These are phyloP conservation scores for Neoboletus brunneissimus DNA, from an alignment of 768 basidiomycete genomes.

Conservation along the genomic window DNA sequence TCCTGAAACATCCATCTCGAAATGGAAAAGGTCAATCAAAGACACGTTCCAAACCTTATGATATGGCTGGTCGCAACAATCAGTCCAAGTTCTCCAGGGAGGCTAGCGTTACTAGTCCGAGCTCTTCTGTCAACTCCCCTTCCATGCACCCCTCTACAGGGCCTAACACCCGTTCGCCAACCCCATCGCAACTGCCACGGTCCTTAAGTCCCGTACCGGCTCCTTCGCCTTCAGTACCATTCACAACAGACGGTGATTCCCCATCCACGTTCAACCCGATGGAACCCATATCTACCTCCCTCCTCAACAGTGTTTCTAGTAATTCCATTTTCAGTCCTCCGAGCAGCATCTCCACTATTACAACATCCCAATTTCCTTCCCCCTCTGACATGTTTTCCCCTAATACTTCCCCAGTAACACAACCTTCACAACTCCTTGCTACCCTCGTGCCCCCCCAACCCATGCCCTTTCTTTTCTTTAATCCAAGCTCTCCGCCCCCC, in stretches of 20 bases:
- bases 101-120: constrained; percentile 50
- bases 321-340: constrained; percentile 15
- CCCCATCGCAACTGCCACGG: constrained; percentile 24
- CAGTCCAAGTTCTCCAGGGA: constrained; percentile 52
- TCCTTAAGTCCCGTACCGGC: constrained; percentile 12
- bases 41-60: constrained; percentile 72
- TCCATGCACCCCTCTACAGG: constrained; percentile 36
- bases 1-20: constrained; percentile 45
- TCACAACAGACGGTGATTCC: constrained; percentile 6
- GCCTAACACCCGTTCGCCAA: constrained; percentile 32
- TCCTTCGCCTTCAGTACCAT: constrained; percentile 5
- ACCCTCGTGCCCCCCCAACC: constrained; percentile 36
- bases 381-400: constrained; percentile 21
- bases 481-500: constrained; percentile 47
- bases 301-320: constrained; percentile 4
- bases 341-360: constrained; percentile 12
- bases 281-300: constrained; percentile 10
- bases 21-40: constrained; percentile 47
- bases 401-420: constrained; percentile 13
- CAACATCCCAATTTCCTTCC: constrained; percentile 18
- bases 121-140: constrained; percentile 47
- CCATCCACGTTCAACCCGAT: constrained; percentile 2
- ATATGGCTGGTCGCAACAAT: constrained; percentile 34
- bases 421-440: constrained; percentile 18
- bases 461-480: constrained; percentile 63